Conservation (phyloP, 208 protist species). For the Leishmania gerbilli region DNA sequence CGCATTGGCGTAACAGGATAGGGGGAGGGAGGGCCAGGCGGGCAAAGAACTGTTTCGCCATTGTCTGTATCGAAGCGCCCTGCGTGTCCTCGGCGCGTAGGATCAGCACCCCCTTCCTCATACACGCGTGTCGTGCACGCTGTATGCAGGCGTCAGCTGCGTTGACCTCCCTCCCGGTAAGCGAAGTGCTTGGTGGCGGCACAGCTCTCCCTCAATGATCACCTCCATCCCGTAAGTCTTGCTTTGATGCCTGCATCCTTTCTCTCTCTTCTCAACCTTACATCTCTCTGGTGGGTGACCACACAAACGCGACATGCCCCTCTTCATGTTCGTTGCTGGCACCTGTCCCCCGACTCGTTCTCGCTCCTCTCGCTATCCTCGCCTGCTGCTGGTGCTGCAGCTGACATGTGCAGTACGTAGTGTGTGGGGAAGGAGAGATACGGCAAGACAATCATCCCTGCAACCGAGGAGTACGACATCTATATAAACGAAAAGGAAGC, state of each 20-base stretch:
- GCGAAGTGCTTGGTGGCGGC: neutral
- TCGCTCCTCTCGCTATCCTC: neutral
- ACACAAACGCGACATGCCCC: neutral
- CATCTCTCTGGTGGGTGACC: neutral
- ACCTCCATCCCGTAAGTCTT: neutral
- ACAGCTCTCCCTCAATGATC: neutral
- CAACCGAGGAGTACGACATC: neutral
- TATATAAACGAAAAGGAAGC: neutral
- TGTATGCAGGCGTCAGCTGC: neutral
- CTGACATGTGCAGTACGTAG: neutral
- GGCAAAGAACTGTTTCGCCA: neutral
- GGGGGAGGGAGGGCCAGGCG: neutral
- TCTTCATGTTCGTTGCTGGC: neutral
- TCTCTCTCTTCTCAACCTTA: neutral
- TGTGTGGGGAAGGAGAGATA: neutral
- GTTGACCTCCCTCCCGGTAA: neutral
- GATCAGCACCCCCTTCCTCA: neutral
- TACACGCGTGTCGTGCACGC: neutral
- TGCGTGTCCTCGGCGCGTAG: neutral
- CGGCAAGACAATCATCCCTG: neutral
- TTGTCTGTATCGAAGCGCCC: neutral
- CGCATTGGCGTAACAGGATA: neutral
- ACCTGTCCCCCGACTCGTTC: neutral
- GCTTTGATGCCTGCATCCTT: neutral
- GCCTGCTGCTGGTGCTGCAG: neutral